phyloP scores from a whole-genome alignment of 176 grass and related monocot genomes.

The Pontederia crassipes region DNA sequence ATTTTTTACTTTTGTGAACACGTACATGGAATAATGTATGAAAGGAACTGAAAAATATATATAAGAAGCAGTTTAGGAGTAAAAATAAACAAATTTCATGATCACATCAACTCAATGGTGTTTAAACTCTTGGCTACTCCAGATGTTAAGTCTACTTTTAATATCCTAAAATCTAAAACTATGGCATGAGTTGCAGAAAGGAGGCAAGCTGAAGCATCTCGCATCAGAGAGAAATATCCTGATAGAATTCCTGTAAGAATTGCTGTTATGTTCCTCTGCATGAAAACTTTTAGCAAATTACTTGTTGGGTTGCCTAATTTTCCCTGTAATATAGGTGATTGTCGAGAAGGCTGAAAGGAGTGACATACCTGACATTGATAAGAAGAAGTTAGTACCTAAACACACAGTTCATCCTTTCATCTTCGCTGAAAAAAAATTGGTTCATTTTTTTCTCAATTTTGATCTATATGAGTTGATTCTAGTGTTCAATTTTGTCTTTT shows the following conservation, averaged over 20 bases:
- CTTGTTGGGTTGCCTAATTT: constrained; percentile 5
- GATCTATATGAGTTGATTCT: neutral
- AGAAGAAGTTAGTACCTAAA: constrained; percentile 70
- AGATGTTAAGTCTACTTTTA: neutral
- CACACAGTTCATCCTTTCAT: neutral
- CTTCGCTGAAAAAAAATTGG: too few relatives aligned
- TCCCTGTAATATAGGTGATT: constrained; percentile 54
- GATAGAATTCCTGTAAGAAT: constrained; percentile 81
- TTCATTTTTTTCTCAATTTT: neutral
- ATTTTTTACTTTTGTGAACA: too few relatives aligned
- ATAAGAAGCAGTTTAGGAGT: too few relatives aligned
- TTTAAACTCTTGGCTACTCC: neutral
- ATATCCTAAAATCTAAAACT: neutral
- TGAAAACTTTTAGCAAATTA: neutral
- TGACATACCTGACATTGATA: constrained; percentile 87
- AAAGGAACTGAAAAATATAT: too few relatives aligned
- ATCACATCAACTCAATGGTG: too few relatives aligned
- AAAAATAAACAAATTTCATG: too few relatives aligned
- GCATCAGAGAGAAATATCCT: constrained; percentile 93
- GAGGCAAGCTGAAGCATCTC: constrained; percentile 73
- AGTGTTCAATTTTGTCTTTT: neutral
- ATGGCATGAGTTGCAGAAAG: constrained; percentile 35
- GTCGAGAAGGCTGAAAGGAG: constrained; percentile 93
- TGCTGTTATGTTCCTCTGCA: neutral
- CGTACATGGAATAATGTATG: too few relatives aligned